phyloP scores from a whole-genome alignment of 306 rosid species.

The Medicago arabica region DNA sequence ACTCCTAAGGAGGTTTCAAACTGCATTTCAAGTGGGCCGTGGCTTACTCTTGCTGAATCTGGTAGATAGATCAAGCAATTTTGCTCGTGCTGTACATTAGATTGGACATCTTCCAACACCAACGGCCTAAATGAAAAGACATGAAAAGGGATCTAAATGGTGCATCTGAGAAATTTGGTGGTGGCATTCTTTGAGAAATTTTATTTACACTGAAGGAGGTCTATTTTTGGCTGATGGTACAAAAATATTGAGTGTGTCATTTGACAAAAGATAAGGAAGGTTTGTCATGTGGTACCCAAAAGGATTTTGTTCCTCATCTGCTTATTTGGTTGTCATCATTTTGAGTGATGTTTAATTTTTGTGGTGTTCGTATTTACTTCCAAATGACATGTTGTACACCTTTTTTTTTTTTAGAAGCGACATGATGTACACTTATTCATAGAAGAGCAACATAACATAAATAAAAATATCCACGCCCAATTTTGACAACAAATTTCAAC shows the following conservation, averaged over 20 bases:
- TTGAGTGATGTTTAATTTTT: constrained; percentile 6
- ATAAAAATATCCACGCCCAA: background rate
- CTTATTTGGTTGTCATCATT: background rate
- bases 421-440: constrained; percentile 2
- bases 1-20: too few species aligned
- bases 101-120: background rate
- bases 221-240: background rate
- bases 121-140: background rate
- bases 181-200: background rate
- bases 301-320: constrained; percentile 3
- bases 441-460: background rate
- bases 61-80: background rate
- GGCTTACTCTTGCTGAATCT: background rate
- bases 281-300: constrained; percentile 5
- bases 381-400: constrained; percentile 2
- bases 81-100: background rate
- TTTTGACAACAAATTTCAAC: background rate
- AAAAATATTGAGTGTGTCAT: background rate
- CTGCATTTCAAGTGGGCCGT: background rate
- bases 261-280: background rate
- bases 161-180: background rate
- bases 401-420: background rate
- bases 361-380: background rate
- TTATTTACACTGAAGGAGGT: background rate
- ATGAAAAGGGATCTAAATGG: background rate